Conservation (phyloP, 169 alveolate species). For the Eimeria maxima region DNA sequence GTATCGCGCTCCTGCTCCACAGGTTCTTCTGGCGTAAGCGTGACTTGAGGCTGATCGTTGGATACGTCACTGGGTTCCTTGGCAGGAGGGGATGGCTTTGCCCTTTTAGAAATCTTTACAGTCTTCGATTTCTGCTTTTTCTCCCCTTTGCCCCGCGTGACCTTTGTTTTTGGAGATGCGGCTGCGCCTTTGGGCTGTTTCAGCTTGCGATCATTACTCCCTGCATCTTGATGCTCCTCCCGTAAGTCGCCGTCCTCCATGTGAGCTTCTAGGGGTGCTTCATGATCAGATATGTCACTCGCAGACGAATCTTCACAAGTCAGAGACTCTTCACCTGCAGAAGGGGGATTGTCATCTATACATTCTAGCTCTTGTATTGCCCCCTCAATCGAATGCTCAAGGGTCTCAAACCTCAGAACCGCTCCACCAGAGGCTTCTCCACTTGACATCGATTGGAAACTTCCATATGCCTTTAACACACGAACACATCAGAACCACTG, state of each 20-base stretch:
- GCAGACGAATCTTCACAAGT: conserved; percentile 67
- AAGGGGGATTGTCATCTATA: conserved; percentile 71
- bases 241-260: conserved; percentile 9
- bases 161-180: not conserved
- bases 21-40: conserved; percentile 34
- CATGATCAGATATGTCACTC: conserved; percentile 63
- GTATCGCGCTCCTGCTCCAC: conserved; percentile 47
- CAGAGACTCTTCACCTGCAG: conserved; percentile 64
- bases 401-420: conserved; percentile 71
- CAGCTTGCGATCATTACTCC: not conserved
- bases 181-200: not conserved
- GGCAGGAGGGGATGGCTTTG: conserved; percentile 27
- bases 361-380: conserved; percentile 79
- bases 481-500: not conserved
- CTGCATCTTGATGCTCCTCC: not conserved
- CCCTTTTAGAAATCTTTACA: conserved; percentile 29
- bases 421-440: conserved; percentile 29
- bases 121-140: conserved; percentile 1
- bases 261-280: conserved; percentile 45
- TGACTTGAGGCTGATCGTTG: conserved; percentile 8
- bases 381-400: conserved; percentile 79
- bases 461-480: conserved; percentile 5
- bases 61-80: not conserved
- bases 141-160: conserved; percentile 10
- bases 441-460: conserved; percentile 44